Evolutionary conservation across 805 yeast species (phyloP).

Genomic region (Starmerella floricola): DNA sequence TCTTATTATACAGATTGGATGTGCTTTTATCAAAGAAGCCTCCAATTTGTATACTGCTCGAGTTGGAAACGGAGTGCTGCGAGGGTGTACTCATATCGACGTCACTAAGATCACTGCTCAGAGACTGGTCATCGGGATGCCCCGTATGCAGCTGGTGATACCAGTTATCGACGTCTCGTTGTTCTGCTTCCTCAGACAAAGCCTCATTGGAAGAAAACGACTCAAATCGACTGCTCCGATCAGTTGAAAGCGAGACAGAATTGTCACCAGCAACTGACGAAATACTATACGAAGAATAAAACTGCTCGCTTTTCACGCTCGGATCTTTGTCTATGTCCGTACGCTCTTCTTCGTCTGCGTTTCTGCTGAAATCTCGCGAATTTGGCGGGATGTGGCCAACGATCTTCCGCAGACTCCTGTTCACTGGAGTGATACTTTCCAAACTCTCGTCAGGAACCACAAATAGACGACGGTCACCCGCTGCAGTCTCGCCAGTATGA

Average conservation of each 20-base stretch:
- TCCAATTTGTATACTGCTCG: constrained; percentile 21
- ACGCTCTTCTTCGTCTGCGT: neutral
- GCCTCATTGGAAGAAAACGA: constrained; percentile 1
- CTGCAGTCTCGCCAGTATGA: no score
- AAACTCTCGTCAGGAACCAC: neutral
- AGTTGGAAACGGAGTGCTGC: constrained; percentile 1
- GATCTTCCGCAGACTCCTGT: constrained; percentile 1
- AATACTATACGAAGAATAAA: constrained; percentile 3
- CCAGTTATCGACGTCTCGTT: constrained; percentile 30
- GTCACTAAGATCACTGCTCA: constrained; percentile 16
- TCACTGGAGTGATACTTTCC: neutral
- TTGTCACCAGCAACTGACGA: neutral
- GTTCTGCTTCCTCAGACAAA: constrained; percentile 25
- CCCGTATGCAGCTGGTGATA: constrained; percentile 20
- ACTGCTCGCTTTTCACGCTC: constrained; percentile 12
- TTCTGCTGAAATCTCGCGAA: neutral
- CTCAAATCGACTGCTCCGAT: neutral
- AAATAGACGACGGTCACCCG: neutral
- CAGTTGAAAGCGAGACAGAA: neutral
- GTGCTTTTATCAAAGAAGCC: constrained; percentile 19
- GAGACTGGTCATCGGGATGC: constrained; percentile 21
- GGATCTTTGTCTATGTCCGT: constrained; percentile 3
- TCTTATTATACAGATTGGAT: constrained; percentile 20
- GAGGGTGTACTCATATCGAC: neutral
- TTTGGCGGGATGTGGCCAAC: neutral